Evolutionary conservation across 225 moss, liverwort and hornwort species (phyloP), one percentile per base, ranked within the genome.

Genomic region (Anthoceros angustus): DNA sequence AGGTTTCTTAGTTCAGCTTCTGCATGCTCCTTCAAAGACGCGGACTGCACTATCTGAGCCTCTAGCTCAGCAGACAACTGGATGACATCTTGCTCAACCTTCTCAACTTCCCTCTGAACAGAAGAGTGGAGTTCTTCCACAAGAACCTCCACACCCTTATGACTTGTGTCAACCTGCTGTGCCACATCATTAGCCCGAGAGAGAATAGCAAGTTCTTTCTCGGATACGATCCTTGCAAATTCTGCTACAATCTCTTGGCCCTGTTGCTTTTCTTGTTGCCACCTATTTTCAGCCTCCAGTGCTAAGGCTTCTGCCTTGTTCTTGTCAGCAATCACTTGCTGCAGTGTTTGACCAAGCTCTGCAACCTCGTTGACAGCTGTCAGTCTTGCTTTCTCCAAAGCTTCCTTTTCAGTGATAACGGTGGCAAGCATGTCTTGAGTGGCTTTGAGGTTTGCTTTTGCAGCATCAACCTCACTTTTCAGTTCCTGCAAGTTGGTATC

Each of bases 191-290:
- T 32, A 1, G 32, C 32, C 32, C 32, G 32, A 32, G 32, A 32
- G 2, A 32, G 32, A 32, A 32, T 32, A 32, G 32, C 32, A 32
- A 32, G 32, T 4, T 32, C 32, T 32, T 32, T 32, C 32, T 32
- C 32, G 4, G 32, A 32, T 32, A 32, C 32, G 1, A 32, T 32
- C 32, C 1, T 32, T 32, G 32, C 4, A 32, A 32, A 32, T 32
- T 32, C 32, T 32, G 32, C 32, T 32, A 32, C 70, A 8, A 81
- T n/a, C 25, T 77, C 77, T 16, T 40, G 41, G 6, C 42, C 50
- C 68, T 72, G 70, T n/a, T n/a, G 43, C n/a, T 72, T 63, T 45
- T 77, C 50, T 0, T 81, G 70, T n/a, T 41, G 25, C 72, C 42
- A 62, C 5, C 68, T 23, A n/a, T 62, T 16, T 41, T 70, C 63